Conservation (phyloP, 768 basidiomycete genomes). For the Strobilomyces confusus region DNA sequence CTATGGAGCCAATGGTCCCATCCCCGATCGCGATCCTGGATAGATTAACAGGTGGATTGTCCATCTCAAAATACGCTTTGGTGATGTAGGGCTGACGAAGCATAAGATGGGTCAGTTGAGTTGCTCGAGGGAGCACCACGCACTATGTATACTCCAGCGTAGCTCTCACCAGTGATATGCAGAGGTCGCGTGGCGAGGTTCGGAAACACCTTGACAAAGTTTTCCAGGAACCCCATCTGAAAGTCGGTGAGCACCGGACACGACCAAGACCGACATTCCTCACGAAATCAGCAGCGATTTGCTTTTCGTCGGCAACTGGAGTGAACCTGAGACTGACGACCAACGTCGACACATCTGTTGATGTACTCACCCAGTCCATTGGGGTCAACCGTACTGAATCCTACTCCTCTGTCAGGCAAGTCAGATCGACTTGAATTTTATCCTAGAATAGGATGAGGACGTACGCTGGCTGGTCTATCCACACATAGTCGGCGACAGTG, state of each 20-base stretch:
- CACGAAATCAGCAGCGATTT: constrained; percentile 48
- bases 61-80: constrained; percentile 59
- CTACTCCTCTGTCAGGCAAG: constrained; percentile 46
- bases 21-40: constrained; percentile 67
- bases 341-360: not conserved
- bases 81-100: constrained; percentile 66
- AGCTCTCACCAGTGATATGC: constrained; percentile 70
- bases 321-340: constrained; percentile 9
- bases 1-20: constrained; percentile 48
- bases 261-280: constrained; percentile 14
- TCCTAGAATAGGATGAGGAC: constrained; percentile 1
- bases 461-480: constrained; percentile 68
- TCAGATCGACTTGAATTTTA: not conserved
- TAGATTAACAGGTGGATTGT: constrained; percentile 62
- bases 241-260: not conserved
- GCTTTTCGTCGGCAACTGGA: constrained; percentile 54
- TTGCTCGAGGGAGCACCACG: constrained; percentile 31
- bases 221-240: constrained; percentile 66
- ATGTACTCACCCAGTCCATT: constrained; percentile 48
- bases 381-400: constrained; percentile 58
- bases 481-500: constrained; percentile 51
- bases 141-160: constrained; percentile 67
- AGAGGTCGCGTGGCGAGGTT: constrained; percentile 61
- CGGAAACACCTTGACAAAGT: constrained; percentile 73
- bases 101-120: not conserved